Base-by-base conservation (phyloP, 495 filamentous ascomycete genomes). In the Clavariopsis aquatica region DNA sequence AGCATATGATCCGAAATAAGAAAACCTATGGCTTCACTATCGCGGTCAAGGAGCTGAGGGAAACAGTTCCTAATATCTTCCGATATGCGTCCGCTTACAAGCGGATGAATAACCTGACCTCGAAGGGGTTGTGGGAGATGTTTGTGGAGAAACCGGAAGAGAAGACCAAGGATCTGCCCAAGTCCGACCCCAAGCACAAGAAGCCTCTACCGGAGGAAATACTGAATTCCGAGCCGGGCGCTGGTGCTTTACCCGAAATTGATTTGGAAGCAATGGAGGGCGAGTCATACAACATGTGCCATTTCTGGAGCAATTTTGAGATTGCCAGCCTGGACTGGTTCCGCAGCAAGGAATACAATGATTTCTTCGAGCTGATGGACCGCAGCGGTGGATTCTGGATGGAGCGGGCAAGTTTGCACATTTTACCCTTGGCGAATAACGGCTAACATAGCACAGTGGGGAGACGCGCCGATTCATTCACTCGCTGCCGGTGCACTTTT, bases 221-320 rank as follows among this genome's bases (percentile, higher is more conserved):
- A 43, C 76, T 93, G 34, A 84, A 84, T 71, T 85, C 81, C 60
- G 89, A 97, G 64, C 88, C 91, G 12, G 87, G 87, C 47, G 83
- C 85, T 55, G 86, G 85, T 59, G 83, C 82, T 27, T 74, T 91
- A 17, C 87, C 89, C 36, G 90, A 96, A 49, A 86, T 96, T 47
- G 91, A 98, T 73, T 84, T 87, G 0, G 95, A 98, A 72, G 86
- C 88, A 19, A 99, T 99, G 94, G 95, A 97, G 73, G 90, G 91
- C 62, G 94, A 99, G 72, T 89, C 84, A 66, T 99, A 99, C 80
- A 99, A 99, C 80, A 99, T 99, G 94, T 99, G 94, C 78, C 94
- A 99, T 81, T 99, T 98, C 82, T 99, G 94, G 94, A 96, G 91
- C 81, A 99, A 99, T 75, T 99, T 99, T 62, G 94, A 99, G 78